phyloP scores from a whole-genome alignment of 1,284 basidiomycete genomes.

The Apiotrichum gamsii region DNA sequence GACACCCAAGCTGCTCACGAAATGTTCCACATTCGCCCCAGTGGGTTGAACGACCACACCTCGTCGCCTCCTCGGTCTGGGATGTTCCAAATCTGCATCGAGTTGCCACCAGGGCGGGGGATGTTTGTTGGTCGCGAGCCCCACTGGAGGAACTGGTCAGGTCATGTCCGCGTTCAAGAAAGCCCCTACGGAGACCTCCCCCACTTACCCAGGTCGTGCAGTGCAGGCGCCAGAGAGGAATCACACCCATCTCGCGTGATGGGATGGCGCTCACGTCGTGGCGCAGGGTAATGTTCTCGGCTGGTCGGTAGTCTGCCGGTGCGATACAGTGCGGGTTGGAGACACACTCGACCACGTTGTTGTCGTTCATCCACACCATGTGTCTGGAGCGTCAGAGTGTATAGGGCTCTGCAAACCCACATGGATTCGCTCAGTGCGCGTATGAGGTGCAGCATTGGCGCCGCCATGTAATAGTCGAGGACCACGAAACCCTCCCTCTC shows the following conservation, averaged over 20 bases:
- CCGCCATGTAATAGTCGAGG: background rate
- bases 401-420: background rate
- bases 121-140: constrained; percentile 1
- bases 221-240: constrained; percentile 3
- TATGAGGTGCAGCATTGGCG: background rate
- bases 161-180: too few relatives aligned
- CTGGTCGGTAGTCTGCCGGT: background rate
- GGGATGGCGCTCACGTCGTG: background rate
- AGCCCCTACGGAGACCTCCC: too few relatives aligned
- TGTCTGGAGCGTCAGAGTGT: background rate
- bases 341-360: constrained; percentile 3
- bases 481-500: background rate
- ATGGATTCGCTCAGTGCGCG: background rate
- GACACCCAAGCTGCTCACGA: constrained; percentile 7
- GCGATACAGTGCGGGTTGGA: constrained; percentile 7
- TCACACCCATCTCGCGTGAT: background rate
- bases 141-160: background rate
- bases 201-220: constrained; percentile 1
- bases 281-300: background rate
- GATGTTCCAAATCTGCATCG: background rate
- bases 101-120: background rate
- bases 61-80: background rate
- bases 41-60: constrained; percentile 6
- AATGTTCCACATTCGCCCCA: constrained; percentile 2
- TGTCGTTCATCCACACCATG: constrained; percentile 8